Conservation (phyloP, 495 filamentous ascomycete genomes). For the Penicillium egyptiacum region DNA sequence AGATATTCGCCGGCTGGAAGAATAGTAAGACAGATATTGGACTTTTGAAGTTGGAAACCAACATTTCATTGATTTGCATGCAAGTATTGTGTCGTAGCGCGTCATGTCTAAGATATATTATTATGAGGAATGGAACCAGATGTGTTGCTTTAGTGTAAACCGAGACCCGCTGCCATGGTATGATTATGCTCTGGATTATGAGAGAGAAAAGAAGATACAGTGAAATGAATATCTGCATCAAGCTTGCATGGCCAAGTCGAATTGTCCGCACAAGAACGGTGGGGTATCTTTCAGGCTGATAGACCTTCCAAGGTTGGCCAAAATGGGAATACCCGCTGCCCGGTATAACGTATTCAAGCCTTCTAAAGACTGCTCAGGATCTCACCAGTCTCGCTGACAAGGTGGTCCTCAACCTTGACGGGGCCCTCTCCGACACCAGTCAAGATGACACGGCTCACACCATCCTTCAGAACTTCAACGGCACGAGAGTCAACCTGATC, state of each 20-base stretch:
- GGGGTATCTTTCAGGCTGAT: slow-evolving; percentile 29
- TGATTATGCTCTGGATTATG: slow-evolving; percentile 22
- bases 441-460: slow-evolving; percentile 84
- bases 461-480: slow-evolving; percentile 64
- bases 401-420: slow-evolving; percentile 68
- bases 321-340: slow-evolving; percentile 13
- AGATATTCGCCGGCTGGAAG: not conserved
- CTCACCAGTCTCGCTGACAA: slow-evolving; percentile 71
- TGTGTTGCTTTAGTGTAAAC: not conserved
- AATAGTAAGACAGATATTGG: not conserved
- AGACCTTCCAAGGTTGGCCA: slow-evolving; percentile 9
- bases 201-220: slow-evolving; percentile 17
- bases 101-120: not conserved
- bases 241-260: slow-evolving; percentile 16
- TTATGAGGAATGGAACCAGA: not conserved
- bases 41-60: not conserved
- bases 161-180: slow-evolving; percentile 5
- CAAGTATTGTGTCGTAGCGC: not conserved
- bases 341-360: slow-evolving; percentile 9
- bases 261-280: slow-evolving; percentile 12
- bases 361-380: slow-evolving; percentile 37
- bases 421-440: slow-evolving; percentile 92
- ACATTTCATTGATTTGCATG: not conserved
- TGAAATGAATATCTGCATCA: slow-evolving; percentile 21
- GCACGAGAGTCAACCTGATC: slow-evolving; percentile 55